phyloP scores from a whole-genome alignment of 306 rosid species.

The Hippophae tibetana region DNA sequence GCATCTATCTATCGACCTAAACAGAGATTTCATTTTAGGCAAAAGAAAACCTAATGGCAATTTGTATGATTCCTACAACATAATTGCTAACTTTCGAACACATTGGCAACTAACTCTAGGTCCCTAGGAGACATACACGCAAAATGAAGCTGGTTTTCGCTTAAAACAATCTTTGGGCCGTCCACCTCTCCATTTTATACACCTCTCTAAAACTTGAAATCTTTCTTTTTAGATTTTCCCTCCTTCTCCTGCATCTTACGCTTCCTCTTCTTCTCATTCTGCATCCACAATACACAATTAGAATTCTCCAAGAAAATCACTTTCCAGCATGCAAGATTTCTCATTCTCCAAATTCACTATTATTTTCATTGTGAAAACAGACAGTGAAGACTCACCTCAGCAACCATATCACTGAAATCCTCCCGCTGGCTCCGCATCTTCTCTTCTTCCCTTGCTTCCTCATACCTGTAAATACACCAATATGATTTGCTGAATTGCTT shows the following conservation, averaged over 20 bases:
- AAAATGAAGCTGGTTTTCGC: conserved; percentile 14
- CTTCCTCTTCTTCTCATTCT: conserved; percentile 93
- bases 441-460: conserved; percentile 98
- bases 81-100: neutral
- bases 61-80: neutral
- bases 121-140: conserved; percentile 3
- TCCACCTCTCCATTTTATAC: neutral
- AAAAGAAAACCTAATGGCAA: neutral
- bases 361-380: no score
- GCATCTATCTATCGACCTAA: no score
- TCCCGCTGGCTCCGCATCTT: conserved; percentile 90
- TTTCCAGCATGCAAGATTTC: neutral
- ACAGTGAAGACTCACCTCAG: conserved; percentile 49
- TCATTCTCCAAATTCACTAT: neutral
- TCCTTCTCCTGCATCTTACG: conserved; percentile 97
- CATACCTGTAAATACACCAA: conserved; percentile 49
- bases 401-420: conserved; percentile 99
- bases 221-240: conserved; percentile 88
- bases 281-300: conserved; percentile 18
- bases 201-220: conserved; percentile 68
- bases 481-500: conserved; percentile 7
- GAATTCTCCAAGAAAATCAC: no score
- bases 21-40: no score
- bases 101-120: conserved; percentile 6
- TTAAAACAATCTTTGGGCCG: conserved; percentile 1